Conservation (phyloP, 1,284 basidiomycete genomes). For the Xanthoconium separans region DNA sequence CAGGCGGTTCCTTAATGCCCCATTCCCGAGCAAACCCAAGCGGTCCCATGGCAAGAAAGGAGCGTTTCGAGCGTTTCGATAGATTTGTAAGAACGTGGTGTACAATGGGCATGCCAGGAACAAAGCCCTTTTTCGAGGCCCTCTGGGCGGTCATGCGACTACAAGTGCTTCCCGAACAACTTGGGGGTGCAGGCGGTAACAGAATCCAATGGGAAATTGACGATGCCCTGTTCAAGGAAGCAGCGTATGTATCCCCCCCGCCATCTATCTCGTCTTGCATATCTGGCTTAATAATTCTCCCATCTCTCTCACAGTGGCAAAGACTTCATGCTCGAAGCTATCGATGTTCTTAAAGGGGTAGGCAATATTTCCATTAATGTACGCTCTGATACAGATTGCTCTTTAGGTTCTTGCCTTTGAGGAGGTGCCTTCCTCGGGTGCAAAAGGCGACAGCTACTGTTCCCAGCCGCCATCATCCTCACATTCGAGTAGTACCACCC, state of each 20-base stretch:
- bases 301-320: conserved; percentile 56
- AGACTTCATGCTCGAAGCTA: conserved; percentile 80
- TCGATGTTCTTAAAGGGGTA: conserved; percentile 80
- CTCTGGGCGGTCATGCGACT: conserved; percentile 75
- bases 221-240: conserved; percentile 81
- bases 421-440: conserved; percentile 49
- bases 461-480: conserved; percentile 39
- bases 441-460: conserved; percentile 33
- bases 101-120: conserved; percentile 77
- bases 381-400: conserved; percentile 3
- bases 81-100: conserved; percentile 75
- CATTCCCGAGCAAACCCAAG: conserved; percentile 62
- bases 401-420: conserved; percentile 66
- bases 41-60: conserved; percentile 63
- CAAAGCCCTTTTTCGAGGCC: conserved; percentile 75
- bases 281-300: conserved; percentile 12
- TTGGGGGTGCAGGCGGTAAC: conserved; percentile 68
- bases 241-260: conserved; percentile 59
- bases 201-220: conserved; percentile 78
- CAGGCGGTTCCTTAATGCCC: conserved; percentile 70
- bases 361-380: conserved; percentile 30
- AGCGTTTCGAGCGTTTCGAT: conserved; percentile 68
- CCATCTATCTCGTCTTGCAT: conserved; percentile 7
- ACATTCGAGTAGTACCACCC: conserved; percentile 50
- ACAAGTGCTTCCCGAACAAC: conserved; percentile 65